Percentiles rank a stretch among this genome's conserved stretches.
Evolutionary conservation across 2,329 filamentous ascomycete species (phyloP).

Genomic region (Metarhizium sp.): DNA sequence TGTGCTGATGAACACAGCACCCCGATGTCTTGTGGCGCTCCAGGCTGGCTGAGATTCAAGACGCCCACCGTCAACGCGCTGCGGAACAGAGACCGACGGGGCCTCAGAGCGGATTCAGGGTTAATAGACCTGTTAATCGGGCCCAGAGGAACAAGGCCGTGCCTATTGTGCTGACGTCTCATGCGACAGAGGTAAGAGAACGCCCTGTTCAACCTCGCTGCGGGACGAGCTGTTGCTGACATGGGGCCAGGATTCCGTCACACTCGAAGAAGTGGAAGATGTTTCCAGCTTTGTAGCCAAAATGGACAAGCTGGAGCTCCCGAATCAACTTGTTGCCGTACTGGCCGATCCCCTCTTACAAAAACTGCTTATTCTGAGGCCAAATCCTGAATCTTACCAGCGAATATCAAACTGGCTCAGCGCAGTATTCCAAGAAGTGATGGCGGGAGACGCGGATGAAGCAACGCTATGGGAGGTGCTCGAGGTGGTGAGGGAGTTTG

Average conservation of each 20-base stretch:
- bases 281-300: constrained; percentile 60
- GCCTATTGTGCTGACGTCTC: constrained; percentile 64
- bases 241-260: constrained; percentile 44
- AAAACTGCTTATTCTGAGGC: constrained; percentile 61
- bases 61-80: constrained; percentile 39
- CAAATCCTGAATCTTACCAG: constrained; percentile 39
- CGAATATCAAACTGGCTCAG: constrained; percentile 52
- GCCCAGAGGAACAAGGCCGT: constrained; percentile 32
- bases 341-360: constrained; percentile 69
- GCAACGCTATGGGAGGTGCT: constrained; percentile 44
- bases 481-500: constrained; percentile 46
- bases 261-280: constrained; percentile 69
- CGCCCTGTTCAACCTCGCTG: background rate
- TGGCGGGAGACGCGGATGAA: constrained; percentile 40
- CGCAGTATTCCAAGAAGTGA: constrained; percentile 45
- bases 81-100: constrained; percentile 25
- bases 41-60: constrained; percentile 59
- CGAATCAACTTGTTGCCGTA: constrained; percentile 72
- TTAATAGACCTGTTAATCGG: constrained; percentile 37
- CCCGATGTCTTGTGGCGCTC: constrained; percentile 69
- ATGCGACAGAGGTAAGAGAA: constrained; percentile 53
- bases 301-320: constrained; percentile 70
- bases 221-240: background rate
- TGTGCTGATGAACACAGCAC: constrained; percentile 36
- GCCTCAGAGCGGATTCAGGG: constrained; percentile 48